phyloP scores from a whole-genome alignment of 2,329 filamentous ascomycete species.

The Talaromyces sp. region DNA sequence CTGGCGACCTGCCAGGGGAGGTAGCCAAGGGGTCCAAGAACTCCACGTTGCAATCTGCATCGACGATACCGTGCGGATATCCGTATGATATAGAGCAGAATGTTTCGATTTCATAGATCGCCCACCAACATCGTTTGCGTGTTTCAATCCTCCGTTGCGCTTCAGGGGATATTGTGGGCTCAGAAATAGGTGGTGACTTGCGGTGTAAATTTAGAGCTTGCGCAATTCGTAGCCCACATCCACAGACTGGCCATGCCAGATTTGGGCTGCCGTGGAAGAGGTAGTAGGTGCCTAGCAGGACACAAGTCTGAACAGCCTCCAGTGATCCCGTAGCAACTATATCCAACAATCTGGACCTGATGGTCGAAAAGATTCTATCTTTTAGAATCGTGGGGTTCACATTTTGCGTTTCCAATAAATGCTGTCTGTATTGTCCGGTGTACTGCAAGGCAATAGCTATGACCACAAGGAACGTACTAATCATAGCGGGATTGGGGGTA shows the following conservation, averaged over 20 bases:
- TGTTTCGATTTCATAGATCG: conserved; percentile 43
- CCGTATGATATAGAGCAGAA: conserved; percentile 45
- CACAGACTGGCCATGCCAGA: conserved; percentile 42
- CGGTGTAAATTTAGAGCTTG: conserved; percentile 39
- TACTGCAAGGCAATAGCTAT: not conserved
- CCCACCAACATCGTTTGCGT: conserved; percentile 44
- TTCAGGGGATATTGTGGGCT: not conserved
- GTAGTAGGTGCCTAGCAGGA: conserved; percentile 41
- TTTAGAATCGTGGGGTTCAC: not conserved
- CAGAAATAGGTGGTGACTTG: not conserved
- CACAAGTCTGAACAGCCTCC: conserved; percentile 26
- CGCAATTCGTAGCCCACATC: conserved; percentile 37
- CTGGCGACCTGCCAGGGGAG: not conserved
- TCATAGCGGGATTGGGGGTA: not conserved
- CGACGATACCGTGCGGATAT: conserved; percentile 36
- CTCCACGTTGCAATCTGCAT: conserved; percentile 35
- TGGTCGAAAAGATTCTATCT: not conserved
- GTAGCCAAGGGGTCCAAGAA: conserved; percentile 29
- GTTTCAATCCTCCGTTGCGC: conserved; percentile 24
- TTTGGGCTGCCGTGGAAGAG: conserved; percentile 38
- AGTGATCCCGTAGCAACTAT: not conserved
- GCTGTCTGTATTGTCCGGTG: not conserved
- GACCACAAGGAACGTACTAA: not conserved
- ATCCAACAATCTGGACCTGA: not conserved
- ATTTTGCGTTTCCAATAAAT: not conserved